Percentiles rank a stretch among this genome's conserved stretches.
phyloP scores from a whole-genome alignment of 164 flowering plant genomes.

The Umbellularia californica region DNA sequence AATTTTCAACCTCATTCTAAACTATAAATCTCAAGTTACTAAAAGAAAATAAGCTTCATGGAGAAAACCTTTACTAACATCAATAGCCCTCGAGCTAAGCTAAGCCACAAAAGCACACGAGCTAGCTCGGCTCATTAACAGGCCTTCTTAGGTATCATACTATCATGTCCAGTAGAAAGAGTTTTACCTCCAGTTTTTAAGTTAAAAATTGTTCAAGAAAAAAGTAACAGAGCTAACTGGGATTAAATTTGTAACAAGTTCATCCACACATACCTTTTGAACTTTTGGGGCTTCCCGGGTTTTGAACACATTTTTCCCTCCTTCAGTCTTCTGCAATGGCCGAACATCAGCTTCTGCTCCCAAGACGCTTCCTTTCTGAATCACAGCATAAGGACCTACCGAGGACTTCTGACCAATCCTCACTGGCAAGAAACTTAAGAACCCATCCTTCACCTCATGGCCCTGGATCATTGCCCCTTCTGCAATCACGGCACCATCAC shows the following conservation, averaged over 20 bases:
- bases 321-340: conserved; percentile 53
- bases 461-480: conserved; percentile 74
- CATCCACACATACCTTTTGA: conserved; percentile 24
- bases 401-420: conserved; percentile 52
- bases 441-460: conserved; percentile 70
- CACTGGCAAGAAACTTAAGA: conserved; percentile 51
- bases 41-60: no score
- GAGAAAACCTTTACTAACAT: no score
- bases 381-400: conserved; percentile 61
- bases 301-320: conserved; percentile 24
- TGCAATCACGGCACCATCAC: conserved; percentile 64
- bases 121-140: not conserved
- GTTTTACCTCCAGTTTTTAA: not conserved
- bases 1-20: no score
- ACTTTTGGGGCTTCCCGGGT: conserved; percentile 16
- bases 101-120: no score
- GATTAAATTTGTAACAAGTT: not conserved
- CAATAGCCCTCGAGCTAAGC: no score
- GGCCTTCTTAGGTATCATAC: not conserved
- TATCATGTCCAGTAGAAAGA: not conserved
- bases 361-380: conserved; percentile 61
- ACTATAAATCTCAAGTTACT: no score
- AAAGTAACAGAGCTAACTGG: not conserved
- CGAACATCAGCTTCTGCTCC: conserved; percentile 40
- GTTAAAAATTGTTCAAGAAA: not conserved